Percentiles rank a stretch among this genome's conserved stretches.
phyloP scores from a whole-genome alignment of 768 basidiomycete genomes.

The Tremella mesenterica region DNA sequence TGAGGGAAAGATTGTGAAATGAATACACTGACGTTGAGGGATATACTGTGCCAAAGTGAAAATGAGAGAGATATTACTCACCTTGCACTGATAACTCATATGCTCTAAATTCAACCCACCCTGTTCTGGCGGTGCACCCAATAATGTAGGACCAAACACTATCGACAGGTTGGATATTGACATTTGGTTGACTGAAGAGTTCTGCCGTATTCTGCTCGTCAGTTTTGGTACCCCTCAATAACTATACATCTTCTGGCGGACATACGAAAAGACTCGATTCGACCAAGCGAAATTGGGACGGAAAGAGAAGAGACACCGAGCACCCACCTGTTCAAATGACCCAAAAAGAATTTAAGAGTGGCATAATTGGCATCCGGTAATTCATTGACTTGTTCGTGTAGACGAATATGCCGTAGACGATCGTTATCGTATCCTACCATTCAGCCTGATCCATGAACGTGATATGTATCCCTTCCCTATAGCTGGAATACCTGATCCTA shows the following conservation, averaged over 20 bases:
- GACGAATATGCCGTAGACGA: conserved; percentile 82
- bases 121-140: conserved; percentile 56
- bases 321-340: conserved; percentile 76
- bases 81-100: conserved; percentile 49
- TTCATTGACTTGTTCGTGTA: conserved; percentile 96
- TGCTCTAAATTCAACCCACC: conserved; percentile 46
- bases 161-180: conserved; percentile 85
- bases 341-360: conserved; percentile 88
- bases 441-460: too few relatives aligned
- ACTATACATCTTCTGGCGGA: background rate
- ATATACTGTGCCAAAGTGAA: background rate
- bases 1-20: too few relatives aligned
- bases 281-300: background rate
- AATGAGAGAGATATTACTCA: conserved; percentile 23
- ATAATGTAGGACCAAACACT: conserved; percentile 95
- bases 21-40: too few relatives aligned
- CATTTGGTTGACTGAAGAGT: conserved; percentile 79
- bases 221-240: background rate
- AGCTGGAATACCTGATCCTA: too few relatives aligned
- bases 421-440: conserved; percentile 69
- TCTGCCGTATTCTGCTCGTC: conserved; percentile 58
- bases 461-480: too few relatives aligned
- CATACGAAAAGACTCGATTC: background rate
- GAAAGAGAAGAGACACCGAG: background rate
- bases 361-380: conserved; percentile 98